phyloP scores from a whole-genome alignment of 441 rosid genomes.

The Euphorbia celastroides region DNA sequence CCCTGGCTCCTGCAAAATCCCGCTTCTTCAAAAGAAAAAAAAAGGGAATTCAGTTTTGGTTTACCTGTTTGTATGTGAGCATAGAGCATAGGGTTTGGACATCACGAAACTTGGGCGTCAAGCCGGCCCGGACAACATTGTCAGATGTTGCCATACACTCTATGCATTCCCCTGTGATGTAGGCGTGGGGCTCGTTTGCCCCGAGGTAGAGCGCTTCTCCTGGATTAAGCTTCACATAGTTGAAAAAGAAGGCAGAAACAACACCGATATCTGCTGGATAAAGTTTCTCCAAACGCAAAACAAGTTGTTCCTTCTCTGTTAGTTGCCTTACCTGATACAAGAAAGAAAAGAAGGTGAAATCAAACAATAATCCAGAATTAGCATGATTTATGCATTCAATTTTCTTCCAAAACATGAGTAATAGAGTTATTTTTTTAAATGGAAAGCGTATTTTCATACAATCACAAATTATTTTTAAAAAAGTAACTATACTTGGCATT shows the following conservation, averaged over 20 bases:
- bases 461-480: no score
- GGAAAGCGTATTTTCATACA: no score
- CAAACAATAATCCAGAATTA: neutral
- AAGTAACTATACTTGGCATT: neutral
- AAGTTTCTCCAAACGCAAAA: conserved; percentile 55
- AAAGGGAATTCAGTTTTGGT: neutral
- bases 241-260: conserved; percentile 60
- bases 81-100: conserved; percentile 66
- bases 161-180: conserved; percentile 62
- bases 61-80: conserved; percentile 77
- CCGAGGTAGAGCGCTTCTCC: conserved; percentile 82
- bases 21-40: no score
- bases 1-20: no score
- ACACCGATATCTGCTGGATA: conserved; percentile 69
- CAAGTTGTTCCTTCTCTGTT: conserved; percentile 63
- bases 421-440: no score
- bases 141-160: conserved; percentile 92
- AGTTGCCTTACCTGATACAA: conserved; percentile 43
- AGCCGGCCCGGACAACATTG: conserved; percentile 83
- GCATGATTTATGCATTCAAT: neutral
- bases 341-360: neutral
- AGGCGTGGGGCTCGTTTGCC: conserved; percentile 79
- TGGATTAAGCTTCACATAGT: conserved; percentile 62
- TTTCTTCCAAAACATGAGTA: neutral
- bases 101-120: conserved; percentile 68